These are phyloP conservation scores for Tricladium varicosporioides DNA, from an alignment of 2,329 filamentous ascomycete genomes.

Conservation along the genomic window DNA sequence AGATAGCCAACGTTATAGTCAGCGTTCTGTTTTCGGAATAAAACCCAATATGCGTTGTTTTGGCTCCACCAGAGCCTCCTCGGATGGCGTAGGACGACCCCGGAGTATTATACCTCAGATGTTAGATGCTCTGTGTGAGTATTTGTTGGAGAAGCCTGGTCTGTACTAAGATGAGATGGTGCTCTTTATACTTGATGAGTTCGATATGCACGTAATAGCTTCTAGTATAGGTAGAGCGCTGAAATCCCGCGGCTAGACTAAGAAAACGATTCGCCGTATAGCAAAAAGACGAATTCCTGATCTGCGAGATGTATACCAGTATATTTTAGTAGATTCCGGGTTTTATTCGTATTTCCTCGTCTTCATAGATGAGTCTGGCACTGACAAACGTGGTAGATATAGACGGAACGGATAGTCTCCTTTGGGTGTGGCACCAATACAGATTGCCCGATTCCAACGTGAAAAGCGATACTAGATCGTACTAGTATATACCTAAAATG, in stretches of 20 bases:
- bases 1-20: slow-evolving; percentile 15
- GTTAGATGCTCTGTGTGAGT: slow-evolving; percentile 22
- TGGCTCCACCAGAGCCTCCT: slow-evolving; percentile 4
- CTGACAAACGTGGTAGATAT: slow-evolving; percentile 36
- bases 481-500: slow-evolving; percentile 21
- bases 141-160: slow-evolving; percentile 23
- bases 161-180: slow-evolving; percentile 24
- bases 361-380: slow-evolving; percentile 39
- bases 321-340: slow-evolving; percentile 34
- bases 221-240: slow-evolving; percentile 16
- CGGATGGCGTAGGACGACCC: slow-evolving; percentile 5
- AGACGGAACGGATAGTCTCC: slow-evolving; percentile 38
- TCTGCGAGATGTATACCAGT: slow-evolving; percentile 36
- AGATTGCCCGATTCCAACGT: slow-evolving; percentile 26
- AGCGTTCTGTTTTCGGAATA: slow-evolving; percentile 14
- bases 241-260: slow-evolving; percentile 28
- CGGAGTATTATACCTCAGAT: slow-evolving; percentile 25
- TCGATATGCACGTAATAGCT: slow-evolving; percentile 8
- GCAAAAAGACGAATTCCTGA: slow-evolving; percentile 35
- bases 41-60: slow-evolving; percentile 5
- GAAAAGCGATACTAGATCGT: slow-evolving; percentile 25
- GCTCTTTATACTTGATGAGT: slow-evolving; percentile 17
- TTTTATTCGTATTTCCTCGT: slow-evolving; percentile 35
- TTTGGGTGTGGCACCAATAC: slow-evolving; percentile 25
- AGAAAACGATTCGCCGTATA: slow-evolving; percentile 32